Base-by-base conservation (phyloP, 768 basidiomycete species). In the Trametes coccinea region DNA sequence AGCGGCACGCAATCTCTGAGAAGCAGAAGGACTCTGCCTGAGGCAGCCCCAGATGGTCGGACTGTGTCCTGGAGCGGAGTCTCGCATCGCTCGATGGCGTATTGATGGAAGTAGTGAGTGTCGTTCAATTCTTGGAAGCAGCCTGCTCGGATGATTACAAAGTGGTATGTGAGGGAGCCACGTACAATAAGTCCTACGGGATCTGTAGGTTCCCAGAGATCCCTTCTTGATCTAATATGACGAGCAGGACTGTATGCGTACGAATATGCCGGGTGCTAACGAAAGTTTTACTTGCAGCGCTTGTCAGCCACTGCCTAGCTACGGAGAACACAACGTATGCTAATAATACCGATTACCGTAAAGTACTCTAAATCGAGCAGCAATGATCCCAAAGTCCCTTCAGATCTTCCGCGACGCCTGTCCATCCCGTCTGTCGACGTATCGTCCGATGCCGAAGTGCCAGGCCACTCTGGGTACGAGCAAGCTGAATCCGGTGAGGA, bases 171-270 rank as follows among this genome's bases (percentile, higher is more conserved):
- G 84, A 90, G 84, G 84, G 83, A 87, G 78, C 88, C 86, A 75
- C 68, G 34, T 59, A 11, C 16, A 10, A 48, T 59, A 63, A 22
- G 39, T 59, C 68, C 70, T 66, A 63, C 48, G 48, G 63, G 72
- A 71, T 70, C 67, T 63, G 72, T 75, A 48, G 87, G 80, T 72
- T 75, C 78, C 80, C 86, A 13, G 43, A 86, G 90, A 84, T 75
- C 74, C 64, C 73, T 80, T 80, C 91, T 93, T 93, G 91, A 93
- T 93, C 91, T 93, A 93, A 93, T 92, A 87, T 92, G 91, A 93
- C 82, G 44, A 45, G 56, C 62, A n/a, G 45, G 16, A 11, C 51
- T 56, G 44, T 14, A 14, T 13, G n/a, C 16, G 11, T 16, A 5
- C 39, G 30, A 51, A 34, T 45, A n/a, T 14, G 37, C 40, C 29